Evolutionary conservation across 2,329 filamentous ascomycete species (phyloP).

Genomic region (Fusarium algeriense): DNA sequence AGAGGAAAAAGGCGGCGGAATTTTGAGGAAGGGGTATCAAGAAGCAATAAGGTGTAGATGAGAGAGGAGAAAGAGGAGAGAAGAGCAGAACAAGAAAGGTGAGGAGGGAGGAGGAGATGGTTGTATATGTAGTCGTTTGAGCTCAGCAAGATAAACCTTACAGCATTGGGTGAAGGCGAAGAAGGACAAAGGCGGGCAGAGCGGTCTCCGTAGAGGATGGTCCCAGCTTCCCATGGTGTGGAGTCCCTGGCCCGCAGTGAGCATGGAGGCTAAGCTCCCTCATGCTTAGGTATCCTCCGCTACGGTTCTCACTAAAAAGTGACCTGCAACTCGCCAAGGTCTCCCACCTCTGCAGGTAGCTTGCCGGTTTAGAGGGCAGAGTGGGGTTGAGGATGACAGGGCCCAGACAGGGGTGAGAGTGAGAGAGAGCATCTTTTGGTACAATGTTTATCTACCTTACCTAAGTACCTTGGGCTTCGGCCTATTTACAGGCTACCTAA

Average conservation of each 20-base stretch:
- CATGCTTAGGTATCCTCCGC: constrained; percentile 10
- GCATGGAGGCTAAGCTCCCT: constrained; percentile 24
- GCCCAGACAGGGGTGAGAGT: constrained; percentile 6
- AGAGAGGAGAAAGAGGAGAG: constrained; percentile 42
- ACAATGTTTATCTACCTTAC: neutral
- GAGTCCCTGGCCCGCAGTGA: constrained; percentile 23
- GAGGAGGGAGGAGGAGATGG: constrained; percentile 38
- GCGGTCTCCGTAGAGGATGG: constrained; percentile 38
- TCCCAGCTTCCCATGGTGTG: constrained; percentile 35
- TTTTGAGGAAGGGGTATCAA: constrained; percentile 45
- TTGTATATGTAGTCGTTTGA: constrained; percentile 46
- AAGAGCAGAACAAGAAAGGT: constrained; percentile 36
- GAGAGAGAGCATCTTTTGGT: constrained; percentile 12
- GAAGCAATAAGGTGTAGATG: constrained; percentile 46
- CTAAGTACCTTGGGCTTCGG: no score
- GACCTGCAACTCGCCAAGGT: neutral
- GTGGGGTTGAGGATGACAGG: constrained; percentile 46
- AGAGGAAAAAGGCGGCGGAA: constrained; percentile 32
- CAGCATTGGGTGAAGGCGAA: constrained; percentile 3
- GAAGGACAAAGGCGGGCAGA: constrained; percentile 21
- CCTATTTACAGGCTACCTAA: neutral
- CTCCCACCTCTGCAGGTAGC: constrained; percentile 1
- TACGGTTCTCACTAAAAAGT: constrained; percentile 2
- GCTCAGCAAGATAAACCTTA: constrained; percentile 9
- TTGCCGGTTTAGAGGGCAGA: constrained; percentile 25